Evolutionary conservation across 163 green algal genomes (phyloP).

Genomic region (Prototheca stagnorum): DNA sequence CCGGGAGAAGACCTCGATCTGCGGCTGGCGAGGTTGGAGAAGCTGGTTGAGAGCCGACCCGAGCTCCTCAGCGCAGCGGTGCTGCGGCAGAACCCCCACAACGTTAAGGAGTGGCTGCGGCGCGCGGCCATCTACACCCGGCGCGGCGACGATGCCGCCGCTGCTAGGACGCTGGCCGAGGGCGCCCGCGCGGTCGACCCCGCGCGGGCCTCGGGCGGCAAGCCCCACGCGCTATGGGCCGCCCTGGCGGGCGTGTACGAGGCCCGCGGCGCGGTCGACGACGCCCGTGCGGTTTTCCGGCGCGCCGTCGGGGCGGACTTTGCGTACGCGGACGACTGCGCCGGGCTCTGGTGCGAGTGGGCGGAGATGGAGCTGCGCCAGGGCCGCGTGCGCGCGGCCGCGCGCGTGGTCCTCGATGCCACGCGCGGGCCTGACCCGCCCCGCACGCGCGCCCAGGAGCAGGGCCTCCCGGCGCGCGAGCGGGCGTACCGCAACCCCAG

Average conservation of each 20-base stretch:
- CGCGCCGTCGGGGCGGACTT: conserved; percentile 24
- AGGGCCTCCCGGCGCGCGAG: conserved; percentile 49
- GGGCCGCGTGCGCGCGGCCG: conserved; percentile 57
- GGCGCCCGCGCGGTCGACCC: conserved; percentile 81
- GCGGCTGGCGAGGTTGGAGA: conserved; percentile 72
- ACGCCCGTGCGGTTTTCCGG: conserved; percentile 31
- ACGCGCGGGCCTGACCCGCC: conserved; percentile 26
- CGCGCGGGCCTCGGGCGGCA: conserved; percentile 58
- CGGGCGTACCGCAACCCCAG: conserved; percentile 74
- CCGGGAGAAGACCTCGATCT: conserved; percentile 75
- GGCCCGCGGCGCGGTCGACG: conserved; percentile 69
- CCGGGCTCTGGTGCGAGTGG: conserved; percentile 84
- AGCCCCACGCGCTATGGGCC: conserved; percentile 69
- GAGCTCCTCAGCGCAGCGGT: conserved; percentile 84
- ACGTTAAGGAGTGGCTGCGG: conserved; percentile 96
- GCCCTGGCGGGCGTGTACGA: conserved; percentile 96
- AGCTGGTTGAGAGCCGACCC: conserved; percentile 67
- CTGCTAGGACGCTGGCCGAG: too few relatives aligned
- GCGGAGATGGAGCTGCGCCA: conserved; percentile 92
- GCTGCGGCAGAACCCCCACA: conserved; percentile 96
- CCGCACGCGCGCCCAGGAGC: conserved; percentile 16
- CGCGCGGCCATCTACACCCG: conserved; percentile 87
- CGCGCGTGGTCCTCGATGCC: conserved; percentile 54
- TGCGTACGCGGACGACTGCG: conserved; percentile 88
- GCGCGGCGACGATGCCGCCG: too few relatives aligned